A percentile compares a stretch with the other conserved stretches of the same genome.
Conservation (phyloP, 169 alveolate species). For the Plasmodium gonderi region DNA sequence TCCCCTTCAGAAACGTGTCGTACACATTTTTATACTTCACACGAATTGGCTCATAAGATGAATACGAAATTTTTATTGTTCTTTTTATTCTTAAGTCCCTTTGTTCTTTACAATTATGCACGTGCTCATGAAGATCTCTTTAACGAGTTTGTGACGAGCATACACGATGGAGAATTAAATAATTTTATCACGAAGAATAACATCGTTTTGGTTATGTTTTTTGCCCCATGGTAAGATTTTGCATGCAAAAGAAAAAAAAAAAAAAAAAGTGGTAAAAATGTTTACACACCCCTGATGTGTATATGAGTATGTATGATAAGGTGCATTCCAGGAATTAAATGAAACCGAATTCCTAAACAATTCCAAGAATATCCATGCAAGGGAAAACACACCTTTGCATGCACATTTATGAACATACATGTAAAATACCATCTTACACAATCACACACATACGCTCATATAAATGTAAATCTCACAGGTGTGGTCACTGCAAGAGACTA, state of each 20-base stretch:
- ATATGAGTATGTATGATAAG: neutral
- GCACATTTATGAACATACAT: slow-evolving; percentile 65
- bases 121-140: slow-evolving; percentile 53
- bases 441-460: neutral
- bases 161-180: slow-evolving; percentile 52
- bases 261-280: too few species aligned
- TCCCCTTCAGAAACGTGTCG: neutral
- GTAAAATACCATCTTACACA: too few species aligned
- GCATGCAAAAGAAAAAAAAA: neutral
- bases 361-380: too few species aligned
- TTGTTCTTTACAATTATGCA: slow-evolving; percentile 15
- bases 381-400: too few species aligned
- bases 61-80: slow-evolving; percentile 7
- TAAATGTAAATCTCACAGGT: slow-evolving; percentile 56
- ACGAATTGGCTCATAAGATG: slow-evolving; percentile 10
- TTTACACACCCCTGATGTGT: too few species aligned
- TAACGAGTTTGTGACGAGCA: slow-evolving; percentile 24
- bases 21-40: neutral
- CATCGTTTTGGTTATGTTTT: slow-evolving; percentile 57
- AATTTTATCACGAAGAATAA: slow-evolving; percentile 53
- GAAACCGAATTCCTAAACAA: too few species aligned
- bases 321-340: too few species aligned
- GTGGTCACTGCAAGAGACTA: slow-evolving; percentile 93
- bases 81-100: slow-evolving; percentile 34
- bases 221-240: slow-evolving; percentile 63